Base-by-base conservation (phyloP, 1,139 yeast species). In the Lodderomyces theae region DNA sequence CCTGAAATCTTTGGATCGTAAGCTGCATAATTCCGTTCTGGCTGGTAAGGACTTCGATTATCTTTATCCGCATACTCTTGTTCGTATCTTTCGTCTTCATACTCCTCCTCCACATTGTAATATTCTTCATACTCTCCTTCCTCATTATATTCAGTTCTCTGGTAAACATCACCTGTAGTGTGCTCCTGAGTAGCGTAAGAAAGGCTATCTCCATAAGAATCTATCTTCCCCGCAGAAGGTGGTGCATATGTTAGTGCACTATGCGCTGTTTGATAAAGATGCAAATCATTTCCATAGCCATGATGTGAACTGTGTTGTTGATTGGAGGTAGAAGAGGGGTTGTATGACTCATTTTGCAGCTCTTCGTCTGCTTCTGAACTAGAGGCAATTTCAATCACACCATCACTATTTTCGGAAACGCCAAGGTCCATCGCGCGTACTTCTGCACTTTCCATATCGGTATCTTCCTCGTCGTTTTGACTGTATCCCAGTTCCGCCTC, bases 281-380 rank as follows among this genome's bases (percentile, higher is more conserved):
- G 5, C 22, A 24, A 12, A 12, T 9, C 17, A n/a, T 12, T 11
- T 8, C n/a, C 4, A 11, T 31, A 11, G 23, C n/a, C 16, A n/a
- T 19, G 5, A n/a, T 31, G 34, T 3, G 17, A 11, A 10, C 5
- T 12, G 19, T 18, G 9, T 5, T 12, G n/a, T n/a, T n/a, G n/a
- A n/a, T n/a, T n/a, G n/a, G n/a, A 12, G 13, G 24, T 4, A 31
- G 24, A 10, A n/a, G 24, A 21, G 9, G 13, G 16, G 4, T 19
- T 24, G 7, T 31, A 13, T 9, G 3, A 5, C n/a, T 42, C 46
- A 8, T 40, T 47, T 12, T 41, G 46, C 12, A 43, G 46, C 5
- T 41, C 45, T 4, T 34, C 48, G 13, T 41, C 44, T 17, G 39
- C 42, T 28, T 42, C 47, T 10, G 42, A 39, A 21, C 36, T 42